Base-by-base conservation (phyloP, 1,139 yeast genomes). In the Debaryomyces subglobosus region DNA sequence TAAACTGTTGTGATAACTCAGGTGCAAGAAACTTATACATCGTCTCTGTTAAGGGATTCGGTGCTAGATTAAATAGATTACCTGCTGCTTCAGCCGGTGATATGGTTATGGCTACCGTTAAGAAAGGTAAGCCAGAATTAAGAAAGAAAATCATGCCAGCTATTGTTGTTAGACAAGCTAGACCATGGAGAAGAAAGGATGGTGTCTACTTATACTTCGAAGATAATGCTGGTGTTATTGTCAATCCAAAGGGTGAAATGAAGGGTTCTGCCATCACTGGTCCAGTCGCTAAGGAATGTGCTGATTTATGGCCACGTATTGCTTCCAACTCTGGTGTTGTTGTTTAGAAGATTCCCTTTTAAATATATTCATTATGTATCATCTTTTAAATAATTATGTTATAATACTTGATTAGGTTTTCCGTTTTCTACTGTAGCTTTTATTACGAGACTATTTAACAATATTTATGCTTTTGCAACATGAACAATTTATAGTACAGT, bases 81-180 rank as follows among this genome's bases (percentile, higher is more conserved):
- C 99, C 99, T 78, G 99, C 99, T 72, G 99, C 99, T 67, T 92
- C 98, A 70, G 96, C 95, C 68, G 99, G 99, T 85, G 99, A 94
- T 81, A 94, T 94, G 99, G 98, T 94, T 74, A 92, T 94, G 96
- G 99, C 99, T 71, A 95, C 99, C 70, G 99, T 95, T 77, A 95
- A 94, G 89, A 95, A 95, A 86, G 99, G 99, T 89, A 95, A 95
- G 92, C 99, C 99, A 77, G 99, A 95, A 82, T 91, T 95, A 80
- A 92, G 99, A 88, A 95, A 95, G 97, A 95, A 95, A 87, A 98
- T 95, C 66, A 92, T 95, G 97, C 99, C 98, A 78, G 99, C 99
- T 71, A 91, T 95, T 68, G 98, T 95, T 71, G 89, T 95, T 66
- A 94, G 99, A 84, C 99, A 95, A 85, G 82, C 99, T 65, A 94